Evolutionary conservation across 140 eudicot species (phyloP).

Genomic region (Anethum foeniculum): DNA sequence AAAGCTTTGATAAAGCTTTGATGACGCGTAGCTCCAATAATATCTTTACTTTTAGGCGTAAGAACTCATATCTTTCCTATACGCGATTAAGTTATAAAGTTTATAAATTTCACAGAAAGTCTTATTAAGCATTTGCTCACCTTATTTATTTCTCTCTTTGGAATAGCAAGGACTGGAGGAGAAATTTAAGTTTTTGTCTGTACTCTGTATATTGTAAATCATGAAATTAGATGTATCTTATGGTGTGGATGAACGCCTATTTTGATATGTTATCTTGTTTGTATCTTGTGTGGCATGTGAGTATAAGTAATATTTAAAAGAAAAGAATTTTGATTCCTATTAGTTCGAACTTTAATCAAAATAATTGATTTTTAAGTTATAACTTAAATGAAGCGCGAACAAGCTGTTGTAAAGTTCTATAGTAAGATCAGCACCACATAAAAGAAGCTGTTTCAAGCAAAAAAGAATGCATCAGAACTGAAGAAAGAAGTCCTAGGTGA

Average conservation of each 20-base stretch:
- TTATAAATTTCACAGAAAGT: not conserved
- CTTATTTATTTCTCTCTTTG: not conserved
- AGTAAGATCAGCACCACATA: not conserved
- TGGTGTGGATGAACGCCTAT: not conserved
- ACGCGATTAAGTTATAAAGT: not conserved
- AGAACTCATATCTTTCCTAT: not conserved
- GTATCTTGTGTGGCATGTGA: not conserved
- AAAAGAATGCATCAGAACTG: not conserved
- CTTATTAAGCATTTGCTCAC: not conserved
- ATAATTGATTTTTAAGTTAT: not conserved
- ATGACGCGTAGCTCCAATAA: not conserved
- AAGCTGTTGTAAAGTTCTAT: not conserved
- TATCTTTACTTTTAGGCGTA: not conserved
- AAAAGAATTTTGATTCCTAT: not conserved
- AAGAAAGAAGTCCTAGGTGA: not conserved
- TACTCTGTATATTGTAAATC: not conserved
- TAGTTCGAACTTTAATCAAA: not conserved
- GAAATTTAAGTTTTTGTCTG: not conserved
- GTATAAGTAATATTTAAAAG: not conserved
- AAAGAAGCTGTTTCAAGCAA: not conserved
- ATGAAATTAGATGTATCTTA: not conserved
- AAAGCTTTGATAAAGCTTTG: not conserved
- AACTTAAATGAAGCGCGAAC: not conserved
- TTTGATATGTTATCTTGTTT: not conserved
- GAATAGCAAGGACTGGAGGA: not conserved